phyloP scores from a whole-genome alignment of 352 stramenopile genomes.

The Phytophthora ramorum region DNA sequence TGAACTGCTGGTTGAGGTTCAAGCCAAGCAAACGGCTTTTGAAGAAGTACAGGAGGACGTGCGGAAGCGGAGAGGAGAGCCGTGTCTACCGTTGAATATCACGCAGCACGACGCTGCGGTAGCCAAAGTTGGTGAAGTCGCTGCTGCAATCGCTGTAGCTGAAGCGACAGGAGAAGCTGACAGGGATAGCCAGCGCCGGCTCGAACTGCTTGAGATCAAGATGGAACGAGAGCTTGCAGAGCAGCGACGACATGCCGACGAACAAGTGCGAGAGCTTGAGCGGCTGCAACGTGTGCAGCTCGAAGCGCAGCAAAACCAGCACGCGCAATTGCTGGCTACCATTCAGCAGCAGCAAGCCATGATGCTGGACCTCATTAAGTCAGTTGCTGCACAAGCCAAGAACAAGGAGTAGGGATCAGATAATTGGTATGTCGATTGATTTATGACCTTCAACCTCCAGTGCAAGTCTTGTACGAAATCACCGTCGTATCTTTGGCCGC shows the following conservation, averaged over 20 bases:
- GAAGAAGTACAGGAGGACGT: conserved; percentile 24
- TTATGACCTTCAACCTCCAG: too few species aligned
- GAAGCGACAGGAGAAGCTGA: conserved; percentile 27
- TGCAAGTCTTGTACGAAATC: too few species aligned
- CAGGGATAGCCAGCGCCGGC: conserved; percentile 22
- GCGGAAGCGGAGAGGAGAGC: conserved; percentile 19
- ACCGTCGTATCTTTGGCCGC: too few species aligned
- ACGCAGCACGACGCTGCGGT: conserved; percentile 39
- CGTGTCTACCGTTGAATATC: background rate
- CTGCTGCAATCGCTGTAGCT: conserved; percentile 27
- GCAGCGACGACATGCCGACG: conserved; percentile 37
- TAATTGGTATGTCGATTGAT: too few species aligned
- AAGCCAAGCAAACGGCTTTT: conserved; percentile 25
- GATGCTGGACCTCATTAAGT: conserved; percentile 50
- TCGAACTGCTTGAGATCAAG: conserved; percentile 41
- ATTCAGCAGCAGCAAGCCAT: conserved; percentile 50
- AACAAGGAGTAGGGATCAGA: background rate
- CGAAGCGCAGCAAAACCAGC: conserved; percentile 36
- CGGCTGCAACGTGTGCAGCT: conserved; percentile 34
- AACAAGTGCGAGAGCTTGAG: conserved; percentile 36
- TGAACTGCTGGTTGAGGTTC: conserved; percentile 31
- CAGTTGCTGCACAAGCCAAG: conserved; percentile 26
- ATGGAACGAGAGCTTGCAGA: conserved; percentile 44
- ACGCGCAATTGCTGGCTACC: conserved; percentile 38
- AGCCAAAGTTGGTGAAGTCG: conserved; percentile 30